Percentiles rank a stretch among this genome's conserved stretches.
These are phyloP conservation scores for Oenanthe javanica DNA, from an alignment of 140 eudicot genomes.

Conservation along the genomic window DNA sequence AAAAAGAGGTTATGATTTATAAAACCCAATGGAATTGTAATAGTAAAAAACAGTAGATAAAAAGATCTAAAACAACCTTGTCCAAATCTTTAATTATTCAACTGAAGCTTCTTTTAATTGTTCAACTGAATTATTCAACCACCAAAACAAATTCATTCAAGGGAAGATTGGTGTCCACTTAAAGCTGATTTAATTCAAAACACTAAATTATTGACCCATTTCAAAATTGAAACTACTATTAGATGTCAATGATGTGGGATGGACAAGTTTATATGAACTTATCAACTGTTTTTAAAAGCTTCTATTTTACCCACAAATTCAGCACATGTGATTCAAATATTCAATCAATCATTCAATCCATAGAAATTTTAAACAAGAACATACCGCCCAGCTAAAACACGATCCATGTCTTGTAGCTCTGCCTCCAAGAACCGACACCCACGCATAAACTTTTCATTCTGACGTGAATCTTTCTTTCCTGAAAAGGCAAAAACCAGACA, in stretches of 20 bases:
- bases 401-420: too few relatives aligned
- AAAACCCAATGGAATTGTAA: neutral
- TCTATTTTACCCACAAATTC: neutral
- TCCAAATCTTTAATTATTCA: slow-evolving; percentile 17
- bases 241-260: neutral
- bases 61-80: neutral
- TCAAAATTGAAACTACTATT: neutral
- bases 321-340: too few relatives aligned
- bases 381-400: slow-evolving; percentile 75
- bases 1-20: too few relatives aligned
- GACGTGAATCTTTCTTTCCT: too few relatives aligned
- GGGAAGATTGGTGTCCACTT: slow-evolving; percentile 25
- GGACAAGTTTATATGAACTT: neutral
- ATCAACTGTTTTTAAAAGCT: neutral
- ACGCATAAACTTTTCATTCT: too few relatives aligned
- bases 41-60: neutral
- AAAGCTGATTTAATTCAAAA: slow-evolving; percentile 26
- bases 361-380: slow-evolving; percentile 1
- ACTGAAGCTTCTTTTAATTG: slow-evolving; percentile 13
- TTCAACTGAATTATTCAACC: slow-evolving; percentile 50
- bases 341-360: too few relatives aligned
- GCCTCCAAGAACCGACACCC: too few relatives aligned
- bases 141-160: slow-evolving; percentile 28
- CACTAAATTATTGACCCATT: neutral
- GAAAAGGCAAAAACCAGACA: slow-evolving; percentile 11